These are phyloP conservation scores for Neofusicoccum cordaticola DNA, from an alignment of 2,329 filamentous ascomycete genomes.

Conservation along the genomic window DNA sequence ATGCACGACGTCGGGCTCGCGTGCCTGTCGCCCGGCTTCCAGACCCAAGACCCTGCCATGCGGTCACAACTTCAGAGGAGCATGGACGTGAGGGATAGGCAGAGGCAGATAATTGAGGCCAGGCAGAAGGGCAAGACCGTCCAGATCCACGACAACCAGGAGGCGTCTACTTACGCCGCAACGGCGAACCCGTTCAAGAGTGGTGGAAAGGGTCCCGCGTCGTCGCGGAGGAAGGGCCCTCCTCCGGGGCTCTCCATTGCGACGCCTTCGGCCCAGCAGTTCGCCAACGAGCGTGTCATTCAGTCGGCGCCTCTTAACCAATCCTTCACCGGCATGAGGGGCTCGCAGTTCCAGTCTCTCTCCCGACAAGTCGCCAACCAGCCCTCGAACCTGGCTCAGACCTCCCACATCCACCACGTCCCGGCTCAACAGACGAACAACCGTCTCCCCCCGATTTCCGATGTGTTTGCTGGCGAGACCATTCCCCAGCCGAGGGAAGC, in stretches of 20 bases:
- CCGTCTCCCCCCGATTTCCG: slow-evolving; percentile 86
- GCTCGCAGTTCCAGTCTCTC: slow-evolving; percentile 60
- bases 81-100: slow-evolving; percentile 88
- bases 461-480: slow-evolving; percentile 82
- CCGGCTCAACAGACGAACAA: slow-evolving; percentile 88
- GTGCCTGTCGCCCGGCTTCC: slow-evolving; percentile 91
- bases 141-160: slow-evolving; percentile 29
- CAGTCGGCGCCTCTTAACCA: slow-evolving; percentile 94
- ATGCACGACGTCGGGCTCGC: slow-evolving; percentile 93
- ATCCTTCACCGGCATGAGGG: slow-evolving; percentile 88
- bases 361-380: slow-evolving; percentile 78
- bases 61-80: slow-evolving; percentile 93
- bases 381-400: slow-evolving; percentile 76
- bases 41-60: slow-evolving; percentile 95
- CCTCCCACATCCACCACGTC: slow-evolving; percentile 86
- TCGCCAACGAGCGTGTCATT: slow-evolving; percentile 90
- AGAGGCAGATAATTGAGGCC: slow-evolving; percentile 90
- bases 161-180: slow-evolving; percentile 29
- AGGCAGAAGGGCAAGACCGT: slow-evolving; percentile 62
- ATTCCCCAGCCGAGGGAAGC: slow-evolving; percentile 49
- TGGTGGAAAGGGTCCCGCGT: slow-evolving; percentile 64
- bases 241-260: slow-evolving; percentile 91
- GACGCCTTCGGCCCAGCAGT: slow-evolving; percentile 87
- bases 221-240: slow-evolving; percentile 70
- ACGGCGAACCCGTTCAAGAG: slow-evolving; percentile 43